phyloP scores from a whole-genome alignment of 306 rosid genomes.

The Prunus kanzakura region DNA sequence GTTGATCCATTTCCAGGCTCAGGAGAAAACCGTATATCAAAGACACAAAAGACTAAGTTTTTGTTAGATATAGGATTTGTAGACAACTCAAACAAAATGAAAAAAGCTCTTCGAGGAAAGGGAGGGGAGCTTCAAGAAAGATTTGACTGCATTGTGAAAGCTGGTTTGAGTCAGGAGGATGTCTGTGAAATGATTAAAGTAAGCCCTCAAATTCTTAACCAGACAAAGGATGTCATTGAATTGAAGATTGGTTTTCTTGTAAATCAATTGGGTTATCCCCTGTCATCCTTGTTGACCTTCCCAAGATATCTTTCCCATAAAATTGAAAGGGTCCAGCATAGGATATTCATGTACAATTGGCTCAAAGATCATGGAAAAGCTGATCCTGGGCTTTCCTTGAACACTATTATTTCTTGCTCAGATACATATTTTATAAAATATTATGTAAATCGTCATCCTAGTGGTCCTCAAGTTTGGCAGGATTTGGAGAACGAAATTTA shows the following conservation, averaged over 20 bases:
- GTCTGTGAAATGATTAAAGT: constrained; percentile 47
- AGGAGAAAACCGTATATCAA: constrained; percentile 23
- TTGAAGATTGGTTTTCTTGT: constrained; percentile 56
- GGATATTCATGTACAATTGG: constrained; percentile 71
- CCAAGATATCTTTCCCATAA: constrained; percentile 54
- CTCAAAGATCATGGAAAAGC: constrained; percentile 51
- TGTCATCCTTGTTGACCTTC: constrained; percentile 46
- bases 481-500: constrained; percentile 40
- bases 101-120: constrained; percentile 54
- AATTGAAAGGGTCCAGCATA: constrained; percentile 48
- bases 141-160: constrained; percentile 61
- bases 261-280: constrained; percentile 53
- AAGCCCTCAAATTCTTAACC: constrained; percentile 73
- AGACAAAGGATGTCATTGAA: constrained; percentile 39
- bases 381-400: constrained; percentile 42
- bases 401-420: constrained; percentile 58
- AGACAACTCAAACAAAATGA: constrained; percentile 46
- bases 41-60: constrained; percentile 45
- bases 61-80: constrained; percentile 56
- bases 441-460: constrained; percentile 59
- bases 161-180: constrained; percentile 53
- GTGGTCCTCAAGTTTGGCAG: constrained; percentile 61
- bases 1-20: constrained; percentile 34
- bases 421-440: constrained; percentile 37
- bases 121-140: constrained; percentile 81